phyloP scores from a whole-genome alignment of 2,329 filamentous ascomycete species.

The Verticillium zaregamsianum region DNA sequence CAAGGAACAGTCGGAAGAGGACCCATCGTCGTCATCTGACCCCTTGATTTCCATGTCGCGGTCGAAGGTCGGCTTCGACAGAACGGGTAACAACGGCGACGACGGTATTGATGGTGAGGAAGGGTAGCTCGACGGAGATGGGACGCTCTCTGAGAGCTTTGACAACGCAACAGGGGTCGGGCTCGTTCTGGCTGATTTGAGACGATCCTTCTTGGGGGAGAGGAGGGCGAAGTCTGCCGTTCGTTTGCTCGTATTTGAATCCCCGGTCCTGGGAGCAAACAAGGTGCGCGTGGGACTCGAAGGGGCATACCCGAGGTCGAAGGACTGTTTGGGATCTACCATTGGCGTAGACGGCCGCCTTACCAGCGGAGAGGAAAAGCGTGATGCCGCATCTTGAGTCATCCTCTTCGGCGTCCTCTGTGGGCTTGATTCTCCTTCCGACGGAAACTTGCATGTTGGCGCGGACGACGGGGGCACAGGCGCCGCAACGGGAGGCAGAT shows the following conservation, averaged over 20 bases:
- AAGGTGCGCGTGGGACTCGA: neutral
- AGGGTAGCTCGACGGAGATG: conserved; percentile 4
- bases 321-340: neutral
- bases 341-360: neutral
- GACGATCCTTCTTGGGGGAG: neutral
- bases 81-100: conserved; percentile 21
- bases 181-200: conserved; percentile 9
- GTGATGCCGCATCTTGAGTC: neutral
- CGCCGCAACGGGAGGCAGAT: neutral
- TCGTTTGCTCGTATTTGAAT: neutral
- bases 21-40: conserved; percentile 68
- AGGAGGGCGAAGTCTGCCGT: neutral
- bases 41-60: conserved; percentile 59
- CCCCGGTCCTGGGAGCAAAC: neutral
- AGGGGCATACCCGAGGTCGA: neutral
- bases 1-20: conserved; percentile 57
- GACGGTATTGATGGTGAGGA: conserved; percentile 16
- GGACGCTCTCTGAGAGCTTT: neutral
- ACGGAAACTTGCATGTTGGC: neutral
- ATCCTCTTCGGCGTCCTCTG: neutral
- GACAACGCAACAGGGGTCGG: conserved; percentile 1
- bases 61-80: conserved; percentile 23
- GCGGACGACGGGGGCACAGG: neutral
- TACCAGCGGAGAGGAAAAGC: neutral
- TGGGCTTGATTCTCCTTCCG: neutral